Percentiles rank a stretch among this genome's conserved stretches.
These are phyloP conservation scores for Colletotrichum sp. DNA, from an alignment of 2,329 filamentous ascomycete species.

Conservation along the genomic window DNA sequence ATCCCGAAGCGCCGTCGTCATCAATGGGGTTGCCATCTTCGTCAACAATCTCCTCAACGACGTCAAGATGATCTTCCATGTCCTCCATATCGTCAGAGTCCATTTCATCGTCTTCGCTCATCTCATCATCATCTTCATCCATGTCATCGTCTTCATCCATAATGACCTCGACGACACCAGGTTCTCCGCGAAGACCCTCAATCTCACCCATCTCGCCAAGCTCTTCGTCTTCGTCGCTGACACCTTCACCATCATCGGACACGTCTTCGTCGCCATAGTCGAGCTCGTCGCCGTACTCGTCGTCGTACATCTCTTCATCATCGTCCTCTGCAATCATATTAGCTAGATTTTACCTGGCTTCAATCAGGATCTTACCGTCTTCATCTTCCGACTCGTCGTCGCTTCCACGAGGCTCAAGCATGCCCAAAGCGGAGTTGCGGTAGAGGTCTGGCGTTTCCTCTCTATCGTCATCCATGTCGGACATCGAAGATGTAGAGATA, in stretches of 20 bases:
- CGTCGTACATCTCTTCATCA: constrained; percentile 91
- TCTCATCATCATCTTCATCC: constrained; percentile 63
- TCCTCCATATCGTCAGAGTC: constrained; percentile 59
- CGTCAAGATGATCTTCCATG: constrained; percentile 52
- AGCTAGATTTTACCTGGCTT: constrained; percentile 17
- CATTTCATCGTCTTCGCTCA: constrained; percentile 55
- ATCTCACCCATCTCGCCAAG: constrained; percentile 85
- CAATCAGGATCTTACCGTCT: constrained; percentile 51
- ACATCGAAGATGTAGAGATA: constrained; percentile 84
- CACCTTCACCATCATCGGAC: constrained; percentile 78
- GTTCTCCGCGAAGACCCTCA: constrained; percentile 72
- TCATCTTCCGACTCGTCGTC: constrained; percentile 82
- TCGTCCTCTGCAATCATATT: constrained; percentile 54
- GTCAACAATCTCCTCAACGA: constrained; percentile 61
- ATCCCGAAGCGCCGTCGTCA: constrained; percentile 64
- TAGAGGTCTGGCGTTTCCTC: constrained; percentile 98
- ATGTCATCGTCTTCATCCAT: constrained; percentile 76
- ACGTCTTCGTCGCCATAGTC: constrained; percentile 85
- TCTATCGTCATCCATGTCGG: constrained; percentile 83
- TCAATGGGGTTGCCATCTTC: constrained; percentile 65
- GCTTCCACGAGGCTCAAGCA: constrained; percentile 85
- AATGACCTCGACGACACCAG: constrained; percentile 74
- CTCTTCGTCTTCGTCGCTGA: constrained; percentile 89
- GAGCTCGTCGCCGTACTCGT: constrained; percentile 91
- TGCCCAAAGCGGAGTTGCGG: constrained; percentile 92